Percentiles rank a stretch among this genome's conserved stretches.
These are phyloP conservation scores for Venturia effusa DNA, from an alignment of 2,329 filamentous ascomycete species.

Conservation along the genomic window DNA sequence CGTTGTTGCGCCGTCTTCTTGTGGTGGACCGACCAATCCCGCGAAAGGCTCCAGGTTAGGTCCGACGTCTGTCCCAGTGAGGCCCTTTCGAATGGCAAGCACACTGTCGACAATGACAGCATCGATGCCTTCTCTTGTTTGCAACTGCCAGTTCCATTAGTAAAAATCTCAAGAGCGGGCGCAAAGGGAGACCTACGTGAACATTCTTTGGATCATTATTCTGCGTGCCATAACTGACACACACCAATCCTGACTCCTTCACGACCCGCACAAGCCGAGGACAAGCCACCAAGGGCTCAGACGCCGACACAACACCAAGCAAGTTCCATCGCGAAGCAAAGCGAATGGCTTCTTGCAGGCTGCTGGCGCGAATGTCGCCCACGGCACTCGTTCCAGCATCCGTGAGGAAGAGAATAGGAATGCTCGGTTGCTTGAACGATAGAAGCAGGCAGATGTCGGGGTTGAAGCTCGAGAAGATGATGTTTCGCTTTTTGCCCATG, in stretches of 20 bases:
- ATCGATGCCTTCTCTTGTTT: slow-evolving; percentile 93
- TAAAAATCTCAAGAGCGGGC: not conserved
- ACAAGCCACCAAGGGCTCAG: slow-evolving; percentile 78
- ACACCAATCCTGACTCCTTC: slow-evolving; percentile 87
- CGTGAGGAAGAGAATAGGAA: slow-evolving; percentile 87
- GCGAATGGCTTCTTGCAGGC: slow-evolving; percentile 86
- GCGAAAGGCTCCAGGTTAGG: not conserved
- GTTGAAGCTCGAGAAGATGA: slow-evolving; percentile 96
- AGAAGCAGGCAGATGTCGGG: slow-evolving; percentile 91
- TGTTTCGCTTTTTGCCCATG: slow-evolving; percentile 67
- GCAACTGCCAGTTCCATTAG: slow-evolving; percentile 42
- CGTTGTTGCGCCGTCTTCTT: not conserved
- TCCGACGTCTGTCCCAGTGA: slow-evolving; percentile 27
- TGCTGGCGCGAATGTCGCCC: slow-evolving; percentile 81
- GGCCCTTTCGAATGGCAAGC: slow-evolving; percentile 79
- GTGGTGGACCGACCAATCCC: not conserved
- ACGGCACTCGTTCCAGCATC: slow-evolving; percentile 75
- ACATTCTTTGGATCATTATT: slow-evolving; percentile 86
- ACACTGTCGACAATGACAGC: slow-evolving; percentile 96
- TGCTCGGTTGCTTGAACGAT: slow-evolving; percentile 94
- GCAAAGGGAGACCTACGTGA: slow-evolving; percentile 47
- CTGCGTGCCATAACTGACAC: slow-evolving; percentile 81
- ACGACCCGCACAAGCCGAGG: slow-evolving; percentile 84
- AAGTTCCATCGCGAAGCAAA: slow-evolving; percentile 94
- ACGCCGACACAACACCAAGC: slow-evolving; percentile 80